Evolutionary conservation across 2,329 filamentous ascomycete genomes (phyloP).

Genomic region (Lachnellula arida): DNA sequence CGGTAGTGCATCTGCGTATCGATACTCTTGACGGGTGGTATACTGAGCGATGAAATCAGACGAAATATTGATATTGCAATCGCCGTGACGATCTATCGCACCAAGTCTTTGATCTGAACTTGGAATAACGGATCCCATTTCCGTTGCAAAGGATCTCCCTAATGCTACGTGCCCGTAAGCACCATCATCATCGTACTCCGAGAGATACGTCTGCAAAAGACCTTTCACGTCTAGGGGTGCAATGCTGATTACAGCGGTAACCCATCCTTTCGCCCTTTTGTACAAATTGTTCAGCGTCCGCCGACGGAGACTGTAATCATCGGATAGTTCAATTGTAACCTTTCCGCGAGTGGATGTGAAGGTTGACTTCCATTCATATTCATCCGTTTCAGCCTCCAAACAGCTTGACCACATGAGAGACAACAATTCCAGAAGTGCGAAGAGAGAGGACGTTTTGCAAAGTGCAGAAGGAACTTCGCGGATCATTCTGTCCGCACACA

Average conservation of each 20-base stretch:
- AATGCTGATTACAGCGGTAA: slow-evolving; percentile 72
- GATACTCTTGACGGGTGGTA: slow-evolving; percentile 92
- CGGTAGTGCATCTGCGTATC: slow-evolving; percentile 72
- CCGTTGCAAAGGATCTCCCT: slow-evolving; percentile 87
- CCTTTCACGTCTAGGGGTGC: slow-evolving; percentile 94
- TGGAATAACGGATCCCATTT: slow-evolving; percentile 85
- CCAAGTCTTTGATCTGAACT: slow-evolving; percentile 78
- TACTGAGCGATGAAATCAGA: slow-evolving; percentile 98
- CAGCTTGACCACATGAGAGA: slow-evolving; percentile 95
- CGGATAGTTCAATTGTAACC: slow-evolving; percentile 84
- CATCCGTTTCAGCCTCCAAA: slow-evolving; percentile 87
- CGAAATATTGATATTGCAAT: slow-evolving; percentile 77
- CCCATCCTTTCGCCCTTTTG: slow-evolving; percentile 73
- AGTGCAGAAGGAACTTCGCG: slow-evolving; percentile 80
- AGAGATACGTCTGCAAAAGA: slow-evolving; percentile 90
- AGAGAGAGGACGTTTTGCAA: slow-evolving; percentile 85
- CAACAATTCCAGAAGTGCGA: slow-evolving; percentile 85
- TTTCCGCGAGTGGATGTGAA: slow-evolving; percentile 74
- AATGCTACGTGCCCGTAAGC: slow-evolving; percentile 88
- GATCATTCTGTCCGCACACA: slow-evolving; percentile 82
- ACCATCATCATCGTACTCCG: slow-evolving; percentile 88
- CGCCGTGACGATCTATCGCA: slow-evolving; percentile 71
- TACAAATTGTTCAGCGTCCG: slow-evolving; percentile 75
- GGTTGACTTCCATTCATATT: slow-evolving; percentile 80
- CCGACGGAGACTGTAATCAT: slow-evolving; percentile 80